Base-by-base conservation (phyloP, 1,139 yeast species). In the Diutina mesorugosa region DNA sequence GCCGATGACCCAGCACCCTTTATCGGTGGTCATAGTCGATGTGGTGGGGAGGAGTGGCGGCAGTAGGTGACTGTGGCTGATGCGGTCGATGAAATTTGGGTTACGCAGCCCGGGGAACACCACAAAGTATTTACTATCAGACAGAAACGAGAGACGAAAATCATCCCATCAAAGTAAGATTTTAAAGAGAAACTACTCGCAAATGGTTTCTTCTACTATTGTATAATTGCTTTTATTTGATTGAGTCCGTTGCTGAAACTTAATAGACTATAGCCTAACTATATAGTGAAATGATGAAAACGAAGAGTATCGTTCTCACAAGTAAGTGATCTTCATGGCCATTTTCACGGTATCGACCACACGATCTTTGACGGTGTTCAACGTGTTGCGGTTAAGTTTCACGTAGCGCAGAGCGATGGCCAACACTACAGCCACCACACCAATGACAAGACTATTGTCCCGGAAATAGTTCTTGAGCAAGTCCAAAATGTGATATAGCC, bases 1-100 rank as follows among this genome's bases (percentile, higher is more conserved):
- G 3, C 97, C 97, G 30, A 90, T 84, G 18, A 91, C 79, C 96
- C 96, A 90, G 61, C 21, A 16, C 10, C 53, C 53, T 18, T 16
- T 32, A 18, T 50, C 53, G 5, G 41, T 50, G 32, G 53, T 50
- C 53, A 50, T 50, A 7, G 10, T n/a, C 1, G 47, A 18, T 18
- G 26, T 16, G n/a, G 35, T 10, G 14, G 41, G 14, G n/a, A 3
- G 14, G 14, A n/a, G 12, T 32, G 35, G 12, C 6, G 9, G 35
- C 35, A 32, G 12, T 2, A 9, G 41, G 41, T 35, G 41, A 35
- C 41, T 35, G 41, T 35, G 41, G 41, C 41, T 35, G 41, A 6
- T 32, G 41, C 14, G 14, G n/a, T n/a, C 41, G 3, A n/a, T 12
- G 41, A 35, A 9, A 9, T 35, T 16, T 12, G 14, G 41, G 41